phyloP scores from a whole-genome alignment of 352 stramenopile species.

The Phytophthora constricta region DNA sequence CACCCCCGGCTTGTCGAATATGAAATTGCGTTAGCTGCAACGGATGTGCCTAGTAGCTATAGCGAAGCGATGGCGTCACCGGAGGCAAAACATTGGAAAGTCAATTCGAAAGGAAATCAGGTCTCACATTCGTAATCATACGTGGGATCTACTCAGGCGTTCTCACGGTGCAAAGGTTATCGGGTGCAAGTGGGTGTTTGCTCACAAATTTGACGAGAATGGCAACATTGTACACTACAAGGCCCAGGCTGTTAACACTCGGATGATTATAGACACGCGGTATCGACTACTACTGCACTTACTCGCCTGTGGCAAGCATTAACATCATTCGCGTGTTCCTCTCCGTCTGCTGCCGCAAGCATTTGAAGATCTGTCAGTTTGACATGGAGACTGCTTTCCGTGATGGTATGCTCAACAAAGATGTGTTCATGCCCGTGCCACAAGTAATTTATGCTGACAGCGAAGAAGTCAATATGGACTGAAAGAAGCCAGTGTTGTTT shows the following conservation, averaged over 20 bases:
- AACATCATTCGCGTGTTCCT: slow-evolving; percentile 33
- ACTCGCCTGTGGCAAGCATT: slow-evolving; percentile 34
- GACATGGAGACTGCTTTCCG: slow-evolving; percentile 46
- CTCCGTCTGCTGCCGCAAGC: slow-evolving; percentile 19
- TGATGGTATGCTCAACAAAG: slow-evolving; percentile 35
- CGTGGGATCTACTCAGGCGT: slow-evolving; percentile 15
- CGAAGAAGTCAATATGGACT: slow-evolving; percentile 42
- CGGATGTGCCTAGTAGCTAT: slow-evolving; percentile 7
- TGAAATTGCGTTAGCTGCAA: slow-evolving; percentile 8
- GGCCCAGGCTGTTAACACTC: slow-evolving; percentile 26
- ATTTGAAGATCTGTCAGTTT: slow-evolving; percentile 28
- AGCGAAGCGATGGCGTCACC: slow-evolving; percentile 11
- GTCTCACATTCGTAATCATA: slow-evolving; percentile 15
- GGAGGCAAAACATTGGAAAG: slow-evolving; percentile 9
- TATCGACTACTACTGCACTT: slow-evolving; percentile 35
- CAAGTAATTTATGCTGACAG: slow-evolving; percentile 10
- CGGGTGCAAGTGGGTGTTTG: slow-evolving; percentile 33
- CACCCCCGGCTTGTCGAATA: slow-evolving; percentile 5
- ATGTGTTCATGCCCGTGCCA: slow-evolving; percentile 34
- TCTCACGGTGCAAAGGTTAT: slow-evolving; percentile 21
- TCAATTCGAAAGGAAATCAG: slow-evolving; percentile 8
- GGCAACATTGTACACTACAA: slow-evolving; percentile 35
- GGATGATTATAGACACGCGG: slow-evolving; percentile 26
- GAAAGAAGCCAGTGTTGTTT: slow-evolving; percentile 37
- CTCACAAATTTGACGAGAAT: slow-evolving; percentile 24